A percentile compares a stretch with the other conserved stretches of the same genome.
Conservation (phyloP, 2,329 filamentous ascomycete genomes). For the Venturia aucupariae region DNA sequence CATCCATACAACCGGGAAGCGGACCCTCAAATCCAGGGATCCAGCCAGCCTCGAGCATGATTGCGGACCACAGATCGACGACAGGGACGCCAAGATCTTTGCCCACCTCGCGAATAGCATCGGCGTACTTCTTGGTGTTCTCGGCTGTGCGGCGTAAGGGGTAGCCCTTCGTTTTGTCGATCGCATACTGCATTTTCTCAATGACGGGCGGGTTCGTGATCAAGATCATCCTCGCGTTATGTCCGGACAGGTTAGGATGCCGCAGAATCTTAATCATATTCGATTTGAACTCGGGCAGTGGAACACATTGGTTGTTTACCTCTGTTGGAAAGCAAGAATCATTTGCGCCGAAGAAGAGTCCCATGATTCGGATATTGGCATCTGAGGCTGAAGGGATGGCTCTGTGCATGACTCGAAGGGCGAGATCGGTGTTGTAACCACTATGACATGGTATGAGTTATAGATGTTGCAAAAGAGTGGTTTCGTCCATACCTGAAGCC, state of each 20-base stretch:
- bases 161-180: conserved; percentile 30
- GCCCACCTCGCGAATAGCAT: conserved; percentile 56
- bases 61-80: conserved; percentile 68
- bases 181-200: conserved; percentile 35
- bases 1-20: conserved; percentile 48
- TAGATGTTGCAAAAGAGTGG: not conserved
- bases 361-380: conserved; percentile 51
- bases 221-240: conserved; percentile 64
- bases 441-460: conserved; percentile 1
- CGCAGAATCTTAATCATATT: conserved; percentile 65
- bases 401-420: conserved; percentile 56
- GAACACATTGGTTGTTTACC: conserved; percentile 63
- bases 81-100: conserved; percentile 49
- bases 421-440: conserved; percentile 76
- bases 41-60: conserved; percentile 59
- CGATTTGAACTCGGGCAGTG: conserved; percentile 62
- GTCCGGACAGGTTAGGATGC: conserved; percentile 59
- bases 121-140: conserved; percentile 53
- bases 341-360: conserved; percentile 82
- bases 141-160: conserved; percentile 44
- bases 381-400: conserved; percentile 57
- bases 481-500: conserved; percentile 53
- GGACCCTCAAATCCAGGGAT: conserved; percentile 34
- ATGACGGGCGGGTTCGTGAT: conserved; percentile 78
- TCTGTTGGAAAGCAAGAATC: conserved; percentile 63